A percentile compares a stretch with the other conserved stretches of the same genome.
These are phyloP conservation scores for Apiotrichum porosum DNA, from an alignment of 1,284 basidiomycete genomes.

Conservation along the genomic window DNA sequence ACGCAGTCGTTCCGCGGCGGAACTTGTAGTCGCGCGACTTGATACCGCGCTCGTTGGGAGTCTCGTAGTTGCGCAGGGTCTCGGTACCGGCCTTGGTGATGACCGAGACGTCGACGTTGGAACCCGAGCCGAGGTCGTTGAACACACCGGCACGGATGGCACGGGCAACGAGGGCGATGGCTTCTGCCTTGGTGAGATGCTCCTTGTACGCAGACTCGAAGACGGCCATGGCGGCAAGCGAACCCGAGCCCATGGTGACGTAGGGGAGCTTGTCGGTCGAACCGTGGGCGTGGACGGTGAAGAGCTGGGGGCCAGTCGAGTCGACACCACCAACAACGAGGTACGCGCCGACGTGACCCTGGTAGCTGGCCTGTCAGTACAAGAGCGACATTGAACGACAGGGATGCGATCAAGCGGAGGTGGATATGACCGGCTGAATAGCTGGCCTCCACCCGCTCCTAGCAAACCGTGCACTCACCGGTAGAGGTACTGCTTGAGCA, in stretches of 20 bases:
- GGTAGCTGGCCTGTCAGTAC: slow-evolving; percentile 60
- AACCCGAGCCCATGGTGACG: slow-evolving; percentile 97
- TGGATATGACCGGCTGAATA: neutral
- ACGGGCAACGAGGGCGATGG: slow-evolving; percentile 74
- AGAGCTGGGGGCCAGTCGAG: slow-evolving; percentile 84
- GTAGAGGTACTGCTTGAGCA: slow-evolving; percentile 87
- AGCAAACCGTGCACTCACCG: slow-evolving; percentile 57
- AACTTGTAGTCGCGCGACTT: slow-evolving; percentile 84
- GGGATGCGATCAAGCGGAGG: neutral
- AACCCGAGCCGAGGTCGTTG: slow-evolving; percentile 97
- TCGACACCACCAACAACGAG: slow-evolving; percentile 98
- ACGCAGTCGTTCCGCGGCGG: slow-evolving; percentile 78
- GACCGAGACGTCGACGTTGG: slow-evolving; percentile 94
- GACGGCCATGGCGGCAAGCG: slow-evolving; percentile 95
- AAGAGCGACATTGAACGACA: neutral
- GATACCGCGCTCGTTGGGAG: slow-evolving; percentile 71
- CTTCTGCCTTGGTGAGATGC: slow-evolving; percentile 77
- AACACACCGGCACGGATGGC: slow-evolving; percentile 96
- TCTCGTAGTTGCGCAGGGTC: slow-evolving; percentile 84
- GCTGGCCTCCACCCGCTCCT: slow-evolving; percentile 6
- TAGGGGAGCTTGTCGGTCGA: slow-evolving; percentile 98
- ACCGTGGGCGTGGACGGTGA: slow-evolving; percentile 94
- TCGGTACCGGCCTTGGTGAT: slow-evolving; percentile 79
- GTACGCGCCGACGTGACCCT: slow-evolving; percentile 91
- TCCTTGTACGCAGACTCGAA: slow-evolving; percentile 86